Evolutionary conservation across 1,139 yeast genomes (phyloP).

Genomic region (Wickerhamomyces sp.): DNA sequence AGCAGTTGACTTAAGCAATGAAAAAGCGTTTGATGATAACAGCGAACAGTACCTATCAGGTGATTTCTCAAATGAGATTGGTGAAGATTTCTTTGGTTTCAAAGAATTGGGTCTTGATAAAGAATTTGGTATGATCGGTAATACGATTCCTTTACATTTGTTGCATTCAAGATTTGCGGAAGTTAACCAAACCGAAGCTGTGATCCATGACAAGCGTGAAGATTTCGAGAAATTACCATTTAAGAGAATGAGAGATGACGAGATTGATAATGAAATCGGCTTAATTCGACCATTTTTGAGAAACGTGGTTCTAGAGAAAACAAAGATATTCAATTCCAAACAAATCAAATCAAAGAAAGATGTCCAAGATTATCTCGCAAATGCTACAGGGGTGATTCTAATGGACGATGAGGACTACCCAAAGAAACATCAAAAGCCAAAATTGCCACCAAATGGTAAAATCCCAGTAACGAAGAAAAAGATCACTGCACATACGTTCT

Average conservation of each 20-base stretch:
- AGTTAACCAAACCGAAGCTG: conserved; percentile 41
- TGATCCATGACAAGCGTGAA: conserved; percentile 52
- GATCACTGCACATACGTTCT: conserved; percentile 47
- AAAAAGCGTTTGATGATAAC: conserved; percentile 78
- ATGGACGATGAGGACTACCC: conserved; percentile 42
- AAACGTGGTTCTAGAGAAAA: conserved; percentile 46
- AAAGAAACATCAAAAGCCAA: conserved; percentile 73
- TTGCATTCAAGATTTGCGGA: conserved; percentile 73
- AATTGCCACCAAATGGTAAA: conserved; percentile 92
- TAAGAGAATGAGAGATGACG: conserved; percentile 44
- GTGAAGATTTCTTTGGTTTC: conserved; percentile 97
- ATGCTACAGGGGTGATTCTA: conserved; percentile 22
- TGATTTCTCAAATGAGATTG: conserved; percentile 86
- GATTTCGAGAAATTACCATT: conserved; percentile 54
- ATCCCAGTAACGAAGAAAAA: conserved; percentile 68
- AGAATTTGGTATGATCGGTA: conserved; percentile 82
- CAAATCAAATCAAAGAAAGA: conserved; percentile 52
- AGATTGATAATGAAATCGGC: conserved; percentile 51
- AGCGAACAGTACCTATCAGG: conserved; percentile 94
- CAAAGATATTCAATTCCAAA: conserved; percentile 42
- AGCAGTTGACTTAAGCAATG: conserved; percentile 66
- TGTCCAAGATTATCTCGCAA: conserved; percentile 27
- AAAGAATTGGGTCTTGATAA: conserved; percentile 89
- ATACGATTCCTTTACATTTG: conserved; percentile 85
- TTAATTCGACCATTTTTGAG: conserved; percentile 56